A percentile compares a stretch with the other conserved stretches of the same genome.
Evolutionary conservation across 1,284 basidiomycete genomes (phyloP).

Genomic region (Schizophyllum amplum): DNA sequence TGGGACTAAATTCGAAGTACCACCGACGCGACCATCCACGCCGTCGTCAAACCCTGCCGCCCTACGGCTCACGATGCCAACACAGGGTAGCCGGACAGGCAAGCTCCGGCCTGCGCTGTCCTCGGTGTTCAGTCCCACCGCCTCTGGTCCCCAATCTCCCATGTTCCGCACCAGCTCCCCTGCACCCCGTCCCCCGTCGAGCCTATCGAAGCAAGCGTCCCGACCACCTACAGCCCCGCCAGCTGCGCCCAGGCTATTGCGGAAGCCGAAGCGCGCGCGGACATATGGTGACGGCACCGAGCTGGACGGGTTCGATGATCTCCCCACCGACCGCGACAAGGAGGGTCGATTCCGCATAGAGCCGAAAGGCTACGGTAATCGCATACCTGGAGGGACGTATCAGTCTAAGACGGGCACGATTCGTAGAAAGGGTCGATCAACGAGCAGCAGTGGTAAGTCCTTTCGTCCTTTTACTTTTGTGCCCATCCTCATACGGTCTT

Average conservation of each 20-base stretch:
- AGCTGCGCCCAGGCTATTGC: conserved; percentile 58
- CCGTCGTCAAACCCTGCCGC: conserved; percentile 68
- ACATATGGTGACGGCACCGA: conserved; percentile 91
- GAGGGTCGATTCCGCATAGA: conserved; percentile 64
- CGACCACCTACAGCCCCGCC: conserved; percentile 20
- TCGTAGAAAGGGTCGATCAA: conserved; percentile 39
- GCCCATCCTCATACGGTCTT: conserved; percentile 1
- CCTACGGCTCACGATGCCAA: conserved; percentile 81
- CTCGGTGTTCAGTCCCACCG: conserved; percentile 53
- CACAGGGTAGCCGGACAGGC: conserved; percentile 46
- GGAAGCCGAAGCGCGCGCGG: conserved; percentile 63
- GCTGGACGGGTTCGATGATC: conserved; percentile 85
- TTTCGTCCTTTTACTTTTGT: background rate
- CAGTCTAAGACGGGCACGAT: conserved; percentile 46
- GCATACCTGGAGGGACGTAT: conserved; percentile 47
- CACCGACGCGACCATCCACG: conserved; percentile 68
- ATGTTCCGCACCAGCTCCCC: conserved; percentile 45
- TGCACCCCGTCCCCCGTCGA: conserved; percentile 49
- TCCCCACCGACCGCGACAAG: conserved; percentile 78
- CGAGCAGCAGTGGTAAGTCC: conserved; percentile 34
- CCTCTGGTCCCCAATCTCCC: conserved; percentile 23
- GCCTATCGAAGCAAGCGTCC: conserved; percentile 19
- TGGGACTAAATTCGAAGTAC: conserved; percentile 48
- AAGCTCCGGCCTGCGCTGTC: conserved; percentile 66
- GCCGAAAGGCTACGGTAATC: conserved; percentile 57